A percentile compares a stretch with the other conserved stretches of the same genome.
phyloP scores from a whole-genome alignment of 495 filamentous ascomycete species.

The Penicillium fimorum region DNA sequence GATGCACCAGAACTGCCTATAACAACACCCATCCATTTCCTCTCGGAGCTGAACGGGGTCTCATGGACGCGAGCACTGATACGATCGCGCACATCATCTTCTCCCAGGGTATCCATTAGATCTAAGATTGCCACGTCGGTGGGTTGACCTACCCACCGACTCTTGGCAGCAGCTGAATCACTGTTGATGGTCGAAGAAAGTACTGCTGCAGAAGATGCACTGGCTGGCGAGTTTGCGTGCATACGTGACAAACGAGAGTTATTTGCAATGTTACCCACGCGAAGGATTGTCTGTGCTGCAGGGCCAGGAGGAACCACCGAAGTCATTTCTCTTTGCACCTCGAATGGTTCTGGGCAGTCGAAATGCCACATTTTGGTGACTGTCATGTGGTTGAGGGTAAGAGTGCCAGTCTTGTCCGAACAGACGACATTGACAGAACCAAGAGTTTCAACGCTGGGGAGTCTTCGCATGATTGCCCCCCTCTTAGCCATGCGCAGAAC shows the following conservation, averaged over 20 bases:
- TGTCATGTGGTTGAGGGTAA: slow-evolving; percentile 98
- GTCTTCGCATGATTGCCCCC: slow-evolving; percentile 88
- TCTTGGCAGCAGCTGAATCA: slow-evolving; percentile 61
- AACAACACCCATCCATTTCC: slow-evolving; percentile 98
- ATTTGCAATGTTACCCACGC: slow-evolving; percentile 94
- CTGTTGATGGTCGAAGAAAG: slow-evolving; percentile 72
- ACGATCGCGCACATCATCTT: slow-evolving; percentile 84
- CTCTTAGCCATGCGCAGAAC: slow-evolving; percentile 93
- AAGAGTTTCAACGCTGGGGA: slow-evolving; percentile 96
- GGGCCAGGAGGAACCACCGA: slow-evolving; percentile 60
- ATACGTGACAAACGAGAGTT: slow-evolving; percentile 75
- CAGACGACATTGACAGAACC: slow-evolving; percentile 98
- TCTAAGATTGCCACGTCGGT: slow-evolving; percentile 96
- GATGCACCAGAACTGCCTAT: slow-evolving; percentile 57
- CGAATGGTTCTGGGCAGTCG: slow-evolving; percentile 64
- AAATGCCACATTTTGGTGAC: slow-evolving; percentile 96
- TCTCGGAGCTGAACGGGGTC: slow-evolving; percentile 92
- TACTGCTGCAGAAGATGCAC: slow-evolving; percentile 69
- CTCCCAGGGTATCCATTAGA: slow-evolving; percentile 81
- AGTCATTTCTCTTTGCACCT: slow-evolving; percentile 69
- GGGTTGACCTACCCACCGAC: slow-evolving; percentile 93
- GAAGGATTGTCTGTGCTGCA: slow-evolving; percentile 73
- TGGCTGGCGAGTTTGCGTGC: slow-evolving; percentile 58
- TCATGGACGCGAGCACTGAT: slow-evolving; percentile 76
- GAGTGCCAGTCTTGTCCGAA: slow-evolving; percentile 95